Conservation (phyloP, 148 eudicot genomes). For the Rhododendron ovatum region DNA sequence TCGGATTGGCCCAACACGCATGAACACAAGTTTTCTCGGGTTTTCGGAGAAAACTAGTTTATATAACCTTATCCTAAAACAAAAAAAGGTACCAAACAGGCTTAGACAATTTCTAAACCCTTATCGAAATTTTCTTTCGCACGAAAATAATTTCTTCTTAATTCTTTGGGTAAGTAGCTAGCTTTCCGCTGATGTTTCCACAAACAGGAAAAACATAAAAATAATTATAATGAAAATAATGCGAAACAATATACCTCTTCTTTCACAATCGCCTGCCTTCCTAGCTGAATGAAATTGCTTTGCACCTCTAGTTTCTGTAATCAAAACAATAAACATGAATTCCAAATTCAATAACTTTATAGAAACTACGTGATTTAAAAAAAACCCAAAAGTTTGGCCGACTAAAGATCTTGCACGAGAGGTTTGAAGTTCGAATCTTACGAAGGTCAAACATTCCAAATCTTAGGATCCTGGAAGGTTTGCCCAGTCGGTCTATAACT, state of each 20-base stretch:
- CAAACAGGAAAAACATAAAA: neutral
- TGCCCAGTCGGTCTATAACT: no score
- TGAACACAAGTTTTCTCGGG: no score
- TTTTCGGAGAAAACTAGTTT: no score
- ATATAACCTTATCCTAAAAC: neutral
- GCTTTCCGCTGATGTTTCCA: neutral
- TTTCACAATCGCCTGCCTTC: constrained; percentile 20
- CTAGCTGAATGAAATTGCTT: constrained; percentile 34
- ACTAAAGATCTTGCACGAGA: no score
- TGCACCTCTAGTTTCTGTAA: constrained; percentile 36
- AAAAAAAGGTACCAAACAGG: no score
- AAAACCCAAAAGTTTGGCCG: neutral
- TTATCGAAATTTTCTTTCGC: no score
- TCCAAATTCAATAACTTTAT: neutral
- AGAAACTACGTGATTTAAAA: neutral
- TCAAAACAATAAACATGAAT: neutral
- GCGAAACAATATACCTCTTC: constrained; percentile 28
- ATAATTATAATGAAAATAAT: neutral
- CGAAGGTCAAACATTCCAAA: no score
- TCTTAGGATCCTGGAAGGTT: no score
- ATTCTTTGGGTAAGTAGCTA: no score
- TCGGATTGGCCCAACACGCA: no score
- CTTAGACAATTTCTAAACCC: no score
- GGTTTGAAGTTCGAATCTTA: no score
- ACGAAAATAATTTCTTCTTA: neutral